Evolutionary conservation across 2,329 filamentous ascomycete genomes (phyloP).

Genomic region (Diaporthe velutina): DNA sequence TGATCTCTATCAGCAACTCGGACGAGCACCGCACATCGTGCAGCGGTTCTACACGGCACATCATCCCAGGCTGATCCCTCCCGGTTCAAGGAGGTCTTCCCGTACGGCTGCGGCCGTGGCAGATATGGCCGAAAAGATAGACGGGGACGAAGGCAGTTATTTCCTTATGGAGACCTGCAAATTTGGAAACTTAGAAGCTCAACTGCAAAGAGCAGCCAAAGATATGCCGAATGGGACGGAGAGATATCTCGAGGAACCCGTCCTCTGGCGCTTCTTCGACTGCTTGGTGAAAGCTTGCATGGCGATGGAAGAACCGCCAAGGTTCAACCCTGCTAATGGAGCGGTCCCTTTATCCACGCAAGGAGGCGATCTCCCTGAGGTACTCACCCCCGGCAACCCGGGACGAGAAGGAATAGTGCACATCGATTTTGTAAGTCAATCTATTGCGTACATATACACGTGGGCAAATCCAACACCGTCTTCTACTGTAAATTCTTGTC

Average conservation of each 20-base stretch:
- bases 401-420: background rate
- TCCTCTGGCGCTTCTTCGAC: constrained; percentile 41
- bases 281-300: constrained; percentile 41
- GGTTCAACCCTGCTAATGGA: background rate
- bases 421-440: constrained; percentile 1
- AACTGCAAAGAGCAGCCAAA: background rate
- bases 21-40: constrained; percentile 25
- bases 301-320: constrained; percentile 40
- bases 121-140: background rate
- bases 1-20: background rate
- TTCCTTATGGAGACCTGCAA: constrained; percentile 30
- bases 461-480: too few relatives aligned
- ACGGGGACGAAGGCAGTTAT: background rate
- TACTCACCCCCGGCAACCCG: background rate
- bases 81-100: background rate
- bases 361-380: background rate
- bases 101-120: background rate
- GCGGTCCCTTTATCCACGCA: background rate
- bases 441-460: background rate
- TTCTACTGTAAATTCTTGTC: too few relatives aligned
- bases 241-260: background rate
- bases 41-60: constrained; percentile 9
- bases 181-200: background rate
- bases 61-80: background rate
- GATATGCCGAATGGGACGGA: background rate